Evolutionary conservation across 768 basidiomycete species (phyloP).

Genomic region (Amanita pallidorosea): DNA sequence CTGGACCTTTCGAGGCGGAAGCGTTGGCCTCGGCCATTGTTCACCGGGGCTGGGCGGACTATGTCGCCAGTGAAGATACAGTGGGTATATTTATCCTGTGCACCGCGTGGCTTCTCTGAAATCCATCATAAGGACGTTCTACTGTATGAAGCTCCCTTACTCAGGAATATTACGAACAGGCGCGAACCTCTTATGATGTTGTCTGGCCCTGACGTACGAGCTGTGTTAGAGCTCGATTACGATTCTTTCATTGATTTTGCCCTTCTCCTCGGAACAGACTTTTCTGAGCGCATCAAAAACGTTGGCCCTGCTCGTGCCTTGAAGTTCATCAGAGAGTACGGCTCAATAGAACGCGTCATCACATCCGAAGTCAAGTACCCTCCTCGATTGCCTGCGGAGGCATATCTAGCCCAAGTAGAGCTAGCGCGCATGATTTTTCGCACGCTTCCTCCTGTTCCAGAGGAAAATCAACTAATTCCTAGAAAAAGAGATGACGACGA

Average conservation of each 20-base stretch:
- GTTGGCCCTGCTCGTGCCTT: constrained; percentile 74
- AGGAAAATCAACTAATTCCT: constrained; percentile 22
- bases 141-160: constrained; percentile 70
- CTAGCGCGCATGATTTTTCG: constrained; percentile 54
- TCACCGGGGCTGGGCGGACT: constrained; percentile 67
- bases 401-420: constrained; percentile 56
- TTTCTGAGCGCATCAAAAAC: constrained; percentile 74
- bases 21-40: constrained; percentile 76
- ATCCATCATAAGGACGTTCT: constrained; percentile 60
- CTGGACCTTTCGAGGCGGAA: constrained; percentile 73
- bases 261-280: constrained; percentile 84
- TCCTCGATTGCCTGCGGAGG: constrained; percentile 31
- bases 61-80: constrained; percentile 86
- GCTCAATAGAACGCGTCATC: constrained; percentile 63
- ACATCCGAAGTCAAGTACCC: constrained; percentile 38
- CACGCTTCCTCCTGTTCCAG: constrained; percentile 55
- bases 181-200: constrained; percentile 51
- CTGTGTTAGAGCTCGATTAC: constrained; percentile 43
- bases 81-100: constrained; percentile 24
- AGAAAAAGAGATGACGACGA: constrained; percentile 27
- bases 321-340: constrained; percentile 60
- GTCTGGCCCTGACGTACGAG: constrained; percentile 52
- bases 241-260: constrained; percentile 72
- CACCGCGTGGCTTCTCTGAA: not conserved
- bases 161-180: constrained; percentile 64